Evolutionary conservation across 192 early-diverging fungal genomes (phyloP).

Genomic region (Umbelopsis ramanniana): DNA sequence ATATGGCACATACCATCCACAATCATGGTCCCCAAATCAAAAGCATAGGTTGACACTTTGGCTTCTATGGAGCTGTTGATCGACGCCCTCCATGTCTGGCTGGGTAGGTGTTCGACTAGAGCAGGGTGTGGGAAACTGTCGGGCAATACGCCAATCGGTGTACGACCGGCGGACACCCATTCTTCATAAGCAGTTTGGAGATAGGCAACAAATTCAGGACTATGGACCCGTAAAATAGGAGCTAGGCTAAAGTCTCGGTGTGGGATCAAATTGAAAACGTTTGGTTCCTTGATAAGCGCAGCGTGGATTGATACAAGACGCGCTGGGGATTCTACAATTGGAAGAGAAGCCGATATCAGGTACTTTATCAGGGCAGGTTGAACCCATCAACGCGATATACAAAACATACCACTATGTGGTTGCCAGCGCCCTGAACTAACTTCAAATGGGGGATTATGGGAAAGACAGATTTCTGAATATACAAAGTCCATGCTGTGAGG

Average conservation of each 20-base stretch:
- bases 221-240: slow-evolving; percentile 61
- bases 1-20: slow-evolving; percentile 24
- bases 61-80: neutral
- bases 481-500: slow-evolving; percentile 20
- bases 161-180: slow-evolving; percentile 39
- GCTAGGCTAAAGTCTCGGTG: slow-evolving; percentile 51
- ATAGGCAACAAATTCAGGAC: slow-evolving; percentile 61
- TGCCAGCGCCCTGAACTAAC: slow-evolving; percentile 15
- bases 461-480: slow-evolving; percentile 24
- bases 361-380: neutral
- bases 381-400: too few species aligned
- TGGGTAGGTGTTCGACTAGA: slow-evolving; percentile 2
- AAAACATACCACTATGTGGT: slow-evolving; percentile 19
- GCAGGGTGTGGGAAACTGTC: slow-evolving; percentile 27
- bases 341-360: neutral
- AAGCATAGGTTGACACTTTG: slow-evolving; percentile 21
- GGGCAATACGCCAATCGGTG: slow-evolving; percentile 21
- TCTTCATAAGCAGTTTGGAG: slow-evolving; percentile 63
- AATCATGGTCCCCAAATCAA: slow-evolving; percentile 26
- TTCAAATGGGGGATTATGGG: slow-evolving; percentile 21
- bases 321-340: slow-evolving; percentile 18
- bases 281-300: slow-evolving; percentile 4
- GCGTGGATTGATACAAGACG: slow-evolving; percentile 16
- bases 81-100: neutral
- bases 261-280: slow-evolving; percentile 46